phyloP scores from a whole-genome alignment of 2,329 filamentous ascomycete genomes.

The Sarocladium kiliense region DNA sequence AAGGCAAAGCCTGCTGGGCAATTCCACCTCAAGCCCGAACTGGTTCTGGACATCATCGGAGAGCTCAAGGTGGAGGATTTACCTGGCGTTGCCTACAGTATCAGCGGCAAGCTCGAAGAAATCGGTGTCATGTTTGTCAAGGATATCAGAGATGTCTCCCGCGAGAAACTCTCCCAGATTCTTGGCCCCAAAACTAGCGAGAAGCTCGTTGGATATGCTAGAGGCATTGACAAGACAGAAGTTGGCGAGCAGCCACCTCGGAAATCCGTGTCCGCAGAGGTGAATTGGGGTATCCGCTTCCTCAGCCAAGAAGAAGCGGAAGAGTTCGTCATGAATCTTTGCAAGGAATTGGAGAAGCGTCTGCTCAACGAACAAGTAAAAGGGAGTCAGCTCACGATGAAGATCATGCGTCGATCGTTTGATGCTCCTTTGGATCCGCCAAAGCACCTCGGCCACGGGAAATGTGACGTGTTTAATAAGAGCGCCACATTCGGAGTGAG shows the following conservation, averaged over 20 bases:
- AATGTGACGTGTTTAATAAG: constrained; percentile 92
- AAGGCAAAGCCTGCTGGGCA: constrained; percentile 95
- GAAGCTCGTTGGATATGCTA: constrained; percentile 83
- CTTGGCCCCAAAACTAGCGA: constrained; percentile 91
- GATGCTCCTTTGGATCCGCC: constrained; percentile 87
- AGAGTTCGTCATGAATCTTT: constrained; percentile 81
- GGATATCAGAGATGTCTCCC: constrained; percentile 72
- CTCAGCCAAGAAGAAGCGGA: constrained; percentile 88
- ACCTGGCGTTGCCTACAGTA: constrained; percentile 88
- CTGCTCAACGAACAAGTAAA: constrained; percentile 80
- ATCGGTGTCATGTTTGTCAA: constrained; percentile 77
- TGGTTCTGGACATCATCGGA: constrained; percentile 71
- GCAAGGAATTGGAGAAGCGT: constrained; percentile 76
- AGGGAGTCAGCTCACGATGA: constrained; percentile 84
- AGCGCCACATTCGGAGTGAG: constrained; percentile 77
- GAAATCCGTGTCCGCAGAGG: constrained; percentile 94
- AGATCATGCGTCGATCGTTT: constrained; percentile 82
- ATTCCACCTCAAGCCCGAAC: constrained; percentile 78
- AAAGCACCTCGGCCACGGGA: constrained; percentile 92
- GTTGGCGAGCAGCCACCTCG: constrained; percentile 80
- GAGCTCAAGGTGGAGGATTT: constrained; percentile 73
- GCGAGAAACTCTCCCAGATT: constrained; percentile 65
- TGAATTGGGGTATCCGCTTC: constrained; percentile 98
- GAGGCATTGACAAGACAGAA: constrained; percentile 80
- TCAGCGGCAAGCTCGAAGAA: constrained; percentile 82